Conservation (phyloP, 768 basidiomycete genomes). For the Tricholoma saponaceum region DNA sequence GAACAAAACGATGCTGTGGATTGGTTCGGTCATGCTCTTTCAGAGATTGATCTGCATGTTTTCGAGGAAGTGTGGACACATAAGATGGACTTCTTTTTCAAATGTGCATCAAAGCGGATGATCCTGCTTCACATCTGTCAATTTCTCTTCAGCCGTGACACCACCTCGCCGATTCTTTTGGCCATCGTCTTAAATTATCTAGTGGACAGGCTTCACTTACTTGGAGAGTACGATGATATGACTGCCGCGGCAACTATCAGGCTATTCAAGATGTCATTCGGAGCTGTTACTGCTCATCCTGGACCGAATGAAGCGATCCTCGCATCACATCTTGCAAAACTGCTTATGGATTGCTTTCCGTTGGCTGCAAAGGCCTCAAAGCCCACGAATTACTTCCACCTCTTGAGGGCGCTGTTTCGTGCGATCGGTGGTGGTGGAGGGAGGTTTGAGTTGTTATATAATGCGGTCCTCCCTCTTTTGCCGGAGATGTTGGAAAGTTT, state of each 20-base stretch:
- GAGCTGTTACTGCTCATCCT: constrained; percentile 74
- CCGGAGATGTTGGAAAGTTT: constrained; percentile 97
- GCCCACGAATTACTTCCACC: constrained; percentile 88
- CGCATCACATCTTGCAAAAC: constrained; percentile 86
- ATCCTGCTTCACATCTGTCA: constrained; percentile 83
- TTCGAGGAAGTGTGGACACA: constrained; percentile 97
- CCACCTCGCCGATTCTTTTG: constrained; percentile 74
- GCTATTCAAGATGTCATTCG: constrained; percentile 94
- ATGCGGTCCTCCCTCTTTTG: constrained; percentile 91
- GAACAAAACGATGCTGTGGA: constrained; percentile 77
- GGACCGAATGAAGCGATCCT: constrained; percentile 83
- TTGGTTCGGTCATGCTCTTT: constrained; percentile 70
- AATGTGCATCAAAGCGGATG: constrained; percentile 70
- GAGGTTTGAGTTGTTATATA: constrained; percentile 90
- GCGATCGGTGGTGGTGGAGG: constrained; percentile 91
- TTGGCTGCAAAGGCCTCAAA: constrained; percentile 88
- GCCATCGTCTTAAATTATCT: constrained; percentile 88
- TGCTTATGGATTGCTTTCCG: constrained; percentile 96
- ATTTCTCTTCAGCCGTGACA: constrained; percentile 72
- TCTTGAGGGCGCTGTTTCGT: constrained; percentile 89
- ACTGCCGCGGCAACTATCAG: constrained; percentile 83
- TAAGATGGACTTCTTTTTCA: constrained; percentile 88
- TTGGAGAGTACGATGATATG: constrained; percentile 83
- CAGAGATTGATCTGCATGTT: constrained; percentile 84
- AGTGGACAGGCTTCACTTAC: constrained; percentile 70